Evolutionary conservation across 805 yeast species (phyloP), one percentile per base, ranked within the genome.

Genomic region (Hanseniaspora jakobsenii): DNA sequence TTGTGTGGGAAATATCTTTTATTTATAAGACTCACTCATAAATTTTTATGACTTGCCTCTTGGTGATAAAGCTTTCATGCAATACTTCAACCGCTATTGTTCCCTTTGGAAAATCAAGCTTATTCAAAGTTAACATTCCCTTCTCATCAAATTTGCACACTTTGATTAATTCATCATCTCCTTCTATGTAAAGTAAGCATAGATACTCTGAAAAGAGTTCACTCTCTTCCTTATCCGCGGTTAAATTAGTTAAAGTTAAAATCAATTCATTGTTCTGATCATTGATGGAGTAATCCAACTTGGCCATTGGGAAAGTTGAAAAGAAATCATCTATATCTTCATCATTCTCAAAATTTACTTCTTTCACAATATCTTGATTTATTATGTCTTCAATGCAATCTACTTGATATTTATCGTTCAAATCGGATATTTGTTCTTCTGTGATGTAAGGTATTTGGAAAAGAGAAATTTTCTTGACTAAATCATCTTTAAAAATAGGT

Each of bases 261-360:
- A 6, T 22, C 4, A 34, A n/a, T 34, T 34, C 19, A 7, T 22
- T 10, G 22, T 7, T 7, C 42, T 60, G 13, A n/a, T 34, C 28
- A 13, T 34, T 18, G 22, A 34, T n/a, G 6, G 13, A 22, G 22
- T 34, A 14, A n/a, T 22, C 61, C 6, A 65, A 57, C 61, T 81
- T 84, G 2, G 64, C 55, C 38, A 56, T 61, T 4, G 93, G 87
- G 55, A 66, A 83, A 34, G 54, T 59, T n/a, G 74, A 71, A 4
- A 84, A 65, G 9, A 67, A 69, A 2, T 80, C 89, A 2, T 61
- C 58, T 32, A 78, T 56, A 50, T 78, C 82, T 42, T 73, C 82
- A 39, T 79, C 76, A 35, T 78, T 94, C 51, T 86, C 95, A 55
- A 87, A 95, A 52, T 84, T 69, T 6, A 71, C 69, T 3, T 81